Evolutionary conservation across 2,329 filamentous ascomycete species (phyloP), one percentile per base, ranked within the genome.

Genomic region (Aspergillus sclerotialis): DNA sequence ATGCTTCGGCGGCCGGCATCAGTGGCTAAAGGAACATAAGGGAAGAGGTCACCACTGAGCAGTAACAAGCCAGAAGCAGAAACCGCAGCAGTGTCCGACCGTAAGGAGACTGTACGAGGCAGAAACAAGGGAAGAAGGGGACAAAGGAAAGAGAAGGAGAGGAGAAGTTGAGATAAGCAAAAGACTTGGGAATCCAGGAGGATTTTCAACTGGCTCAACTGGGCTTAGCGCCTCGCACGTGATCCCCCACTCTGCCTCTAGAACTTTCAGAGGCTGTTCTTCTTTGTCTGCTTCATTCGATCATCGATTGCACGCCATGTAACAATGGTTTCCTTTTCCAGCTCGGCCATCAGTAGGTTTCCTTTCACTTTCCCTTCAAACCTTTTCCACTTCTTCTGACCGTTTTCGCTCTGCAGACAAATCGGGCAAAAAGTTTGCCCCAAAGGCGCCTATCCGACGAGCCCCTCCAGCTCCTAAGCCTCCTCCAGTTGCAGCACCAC

Each of bases 1-100:
- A 73, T 52, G 78, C 75, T 69, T 84, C 82, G 70, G 84, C 80
- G 76, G 84, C 77, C 82, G 81, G 81, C 86, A 93, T 93, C 76
- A 87, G 84, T 82, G 75, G 69, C 68, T 65, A 66, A 62, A 63
- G 54, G 63, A 57, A 55, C 57, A 55, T 61, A 55, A 51, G 48
- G 46, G 36, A 41, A 34, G 44, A 46, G 40, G 44, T 44, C 51
- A 55, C 58, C 55, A 58, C 53, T 49, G 49, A 50, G 47, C 49
- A 55, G 49, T 52, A 49, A 54, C 52, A 47, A 49, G 47, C 48
- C 48, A 48, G 42, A 46, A 46, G 44, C 40, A 52, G 44, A 45
- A 39, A 43, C 42, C 43, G 44, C 42, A 43, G 46, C 50, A 45
- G 44, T 38, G 42, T 48, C 50, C 46, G 49, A 48, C 44, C 43